These are phyloP conservation scores for Russula compacta DNA, from an alignment of 768 basidiomycete genomes.

Conservation along the genomic window DNA sequence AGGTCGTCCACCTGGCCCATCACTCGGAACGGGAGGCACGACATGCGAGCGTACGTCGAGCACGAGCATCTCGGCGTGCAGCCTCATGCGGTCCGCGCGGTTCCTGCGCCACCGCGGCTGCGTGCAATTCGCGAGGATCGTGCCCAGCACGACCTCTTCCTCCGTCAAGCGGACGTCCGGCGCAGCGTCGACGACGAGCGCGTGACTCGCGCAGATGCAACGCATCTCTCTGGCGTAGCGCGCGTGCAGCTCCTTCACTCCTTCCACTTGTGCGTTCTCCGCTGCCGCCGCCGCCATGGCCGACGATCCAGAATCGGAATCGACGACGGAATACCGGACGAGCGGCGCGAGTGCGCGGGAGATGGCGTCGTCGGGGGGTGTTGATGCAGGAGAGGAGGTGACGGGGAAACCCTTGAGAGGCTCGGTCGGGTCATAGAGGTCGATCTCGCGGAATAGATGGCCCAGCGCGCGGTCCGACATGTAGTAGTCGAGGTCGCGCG, in stretches of 20 bases:
- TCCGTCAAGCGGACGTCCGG: background rate
- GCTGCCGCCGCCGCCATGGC: too few species aligned
- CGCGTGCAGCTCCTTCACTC: background rate
- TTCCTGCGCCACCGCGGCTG: background rate
- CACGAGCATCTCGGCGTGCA: background rate
- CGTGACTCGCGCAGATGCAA: background rate
- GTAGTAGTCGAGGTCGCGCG: background rate
- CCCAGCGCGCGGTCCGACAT: background rate
- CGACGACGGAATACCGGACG: too few species aligned
- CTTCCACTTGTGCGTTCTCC: too few species aligned
- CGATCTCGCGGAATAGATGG: background rate
- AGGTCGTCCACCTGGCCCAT: too few species aligned
- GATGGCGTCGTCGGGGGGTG: too few species aligned
- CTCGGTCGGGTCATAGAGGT: background rate
- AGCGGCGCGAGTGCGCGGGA: too few species aligned
- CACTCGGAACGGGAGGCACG: background rate
- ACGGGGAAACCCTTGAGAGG: too few species aligned
- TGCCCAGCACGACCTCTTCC: background rate
- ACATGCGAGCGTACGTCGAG: background rate
- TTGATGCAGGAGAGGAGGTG: too few species aligned
- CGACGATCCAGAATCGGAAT: too few species aligned
- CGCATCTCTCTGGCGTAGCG: background rate
- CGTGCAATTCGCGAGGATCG: background rate
- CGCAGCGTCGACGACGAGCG: background rate
- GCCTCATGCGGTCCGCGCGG: background rate